Base-by-base conservation (phyloP, 2,329 filamentous ascomycete genomes). In the Alternaria arbusti region DNA sequence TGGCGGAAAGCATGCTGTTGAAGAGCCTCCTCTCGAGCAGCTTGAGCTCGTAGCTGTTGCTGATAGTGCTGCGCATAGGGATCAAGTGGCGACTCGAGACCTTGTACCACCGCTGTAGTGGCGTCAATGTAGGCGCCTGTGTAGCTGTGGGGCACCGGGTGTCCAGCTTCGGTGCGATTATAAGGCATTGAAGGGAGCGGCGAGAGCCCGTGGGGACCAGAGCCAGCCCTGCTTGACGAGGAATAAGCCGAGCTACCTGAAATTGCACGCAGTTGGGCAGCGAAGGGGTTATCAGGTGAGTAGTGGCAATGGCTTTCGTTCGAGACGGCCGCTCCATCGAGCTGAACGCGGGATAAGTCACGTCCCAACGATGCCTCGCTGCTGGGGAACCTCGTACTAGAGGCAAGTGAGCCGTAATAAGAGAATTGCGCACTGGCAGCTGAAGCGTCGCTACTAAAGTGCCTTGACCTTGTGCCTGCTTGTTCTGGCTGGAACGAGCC, bases 401-500 rank as follows among this genome's bases (percentile, higher is more conserved):
- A 54, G 17, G 60, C 69, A 49, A 78, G 67, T 55, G 63, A 66
- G 26, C 76, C 74, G 51, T 78, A 79, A 36, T 69, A 75, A 7
- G 76, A 78, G 50, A 74, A 79, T n/a, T 71, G 64, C 25, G 68
- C 62, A 57, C 75, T 78, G n/a, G 64, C 63, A 36, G 50, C 68
- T 26, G 76, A 78, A 60, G 69, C 63, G 46, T 70, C 73, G 56
- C 75, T 78, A 44, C 71, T 71, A 11, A 66, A 63, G 7, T 63
- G 59, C 47, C 65, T 65, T 36, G 57, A 30, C 26, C 58, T 52
- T 5, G 15, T 6, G 44, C n/a, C n/a, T 13, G 15, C 26, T 36
- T 57, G 59, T 4, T 54, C 26, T 20, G 40, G 26, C 43, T 55
- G 55, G 9, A 12, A 22, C 40, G 22, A 36, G 22, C 22, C 40